Conservation (phyloP, 1,284 basidiomycete species). For the Agroathelia rolfsii region DNA sequence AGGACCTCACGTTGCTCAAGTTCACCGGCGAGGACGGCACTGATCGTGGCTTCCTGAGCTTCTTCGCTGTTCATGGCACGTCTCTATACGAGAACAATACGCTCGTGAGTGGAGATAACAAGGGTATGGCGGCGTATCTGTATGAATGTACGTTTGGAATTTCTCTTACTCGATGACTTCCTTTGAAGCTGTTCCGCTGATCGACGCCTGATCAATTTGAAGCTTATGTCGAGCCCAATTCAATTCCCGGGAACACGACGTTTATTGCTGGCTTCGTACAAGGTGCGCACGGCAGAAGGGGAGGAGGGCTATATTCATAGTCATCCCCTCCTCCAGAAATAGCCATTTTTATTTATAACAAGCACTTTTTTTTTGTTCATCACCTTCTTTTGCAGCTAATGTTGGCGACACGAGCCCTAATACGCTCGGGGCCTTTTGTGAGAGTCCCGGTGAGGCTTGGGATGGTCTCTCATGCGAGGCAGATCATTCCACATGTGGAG, state of each 20-base stretch:
- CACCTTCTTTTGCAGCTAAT: constrained; percentile 37
- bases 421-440: constrained; percentile 70
- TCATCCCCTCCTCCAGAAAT: no score
- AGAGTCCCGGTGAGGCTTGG: constrained; percentile 59
- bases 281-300: no score
- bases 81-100: constrained; percentile 77
- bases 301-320: no score
- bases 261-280: constrained; percentile 74
- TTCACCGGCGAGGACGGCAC: constrained; percentile 51
- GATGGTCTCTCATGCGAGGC: constrained; percentile 58
- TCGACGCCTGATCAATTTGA: not conserved
- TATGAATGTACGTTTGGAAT: constrained; percentile 54
- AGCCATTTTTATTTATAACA: no score
- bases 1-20: constrained; percentile 54
- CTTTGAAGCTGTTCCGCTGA: not conserved
- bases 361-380: constrained; percentile 3
- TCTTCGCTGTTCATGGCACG: constrained; percentile 77
- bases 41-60: constrained; percentile 58
- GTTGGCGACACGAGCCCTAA: constrained; percentile 74
- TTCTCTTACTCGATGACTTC: not conserved
- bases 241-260: constrained; percentile 57
- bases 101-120: constrained; percentile 67
- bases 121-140: constrained; percentile 73
- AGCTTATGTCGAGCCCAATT: constrained; percentile 53
- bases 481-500: constrained; percentile 68